A percentile compares a stretch with the other conserved stretches of the same genome.
Conservation (phyloP, 768 basidiomycete species). For the Porphyrellus cyaneotinctus region DNA sequence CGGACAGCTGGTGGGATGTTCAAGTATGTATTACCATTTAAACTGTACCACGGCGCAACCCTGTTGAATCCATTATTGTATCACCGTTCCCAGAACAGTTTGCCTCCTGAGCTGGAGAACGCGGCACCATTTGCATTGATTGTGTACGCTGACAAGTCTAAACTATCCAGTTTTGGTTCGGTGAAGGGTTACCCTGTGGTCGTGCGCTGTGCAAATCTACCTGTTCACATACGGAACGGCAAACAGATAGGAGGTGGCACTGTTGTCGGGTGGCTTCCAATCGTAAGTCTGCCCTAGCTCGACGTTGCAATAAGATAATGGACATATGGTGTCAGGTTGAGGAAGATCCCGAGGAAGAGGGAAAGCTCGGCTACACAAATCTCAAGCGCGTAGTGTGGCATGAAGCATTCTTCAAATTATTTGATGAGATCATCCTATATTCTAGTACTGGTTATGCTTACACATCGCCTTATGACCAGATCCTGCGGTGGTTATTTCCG, state of each 20-base stretch:
- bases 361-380: slow-evolving; percentile 29
- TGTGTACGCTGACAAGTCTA: not conserved
- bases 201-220: slow-evolving; percentile 14
- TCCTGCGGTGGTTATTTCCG: slow-evolving; percentile 31
- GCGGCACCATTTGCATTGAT: not conserved
- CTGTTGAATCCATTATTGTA: no score
- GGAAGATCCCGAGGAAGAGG: slow-evolving; percentile 29
- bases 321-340: slow-evolving; percentile 26
- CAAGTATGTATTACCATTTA: no score
- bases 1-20: no score
- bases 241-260: slow-evolving; percentile 12
- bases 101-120: no score
- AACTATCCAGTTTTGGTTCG: slow-evolving; percentile 11
- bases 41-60: no score
- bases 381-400: slow-evolving; percentile 40
- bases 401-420: slow-evolving; percentile 27
- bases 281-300: no score
- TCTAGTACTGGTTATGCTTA: slow-evolving; percentile 23
- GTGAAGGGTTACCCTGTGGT: slow-evolving; percentile 4
- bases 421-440: slow-evolving; percentile 22
- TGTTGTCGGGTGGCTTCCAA: slow-evolving; percentile 17
- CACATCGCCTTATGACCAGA: slow-evolving; percentile 23
- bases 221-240: slow-evolving; percentile 13
- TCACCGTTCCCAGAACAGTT: no score
- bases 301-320: not conserved